Evolutionary conservation across 2,329 filamentous ascomycete genomes (phyloP).

Genomic region (Arthrobotrys conoides): DNA sequence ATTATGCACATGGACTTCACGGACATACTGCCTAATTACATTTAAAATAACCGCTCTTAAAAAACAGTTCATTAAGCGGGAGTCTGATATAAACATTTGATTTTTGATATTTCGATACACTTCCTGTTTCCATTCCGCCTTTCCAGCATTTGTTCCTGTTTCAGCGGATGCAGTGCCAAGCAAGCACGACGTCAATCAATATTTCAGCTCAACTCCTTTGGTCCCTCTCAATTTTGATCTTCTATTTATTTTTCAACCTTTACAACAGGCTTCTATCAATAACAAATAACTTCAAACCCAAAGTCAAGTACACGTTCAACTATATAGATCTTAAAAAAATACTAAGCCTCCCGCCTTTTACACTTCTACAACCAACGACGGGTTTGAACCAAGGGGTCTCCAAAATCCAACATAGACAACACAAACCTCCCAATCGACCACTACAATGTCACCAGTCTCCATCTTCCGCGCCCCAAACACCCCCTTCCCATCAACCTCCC

Average conservation of each 20-base stretch:
- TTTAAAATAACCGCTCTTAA: not conserved
- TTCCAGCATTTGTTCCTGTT: conserved; percentile 16
- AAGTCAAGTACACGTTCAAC: not conserved
- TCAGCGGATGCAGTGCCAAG: conserved; percentile 23
- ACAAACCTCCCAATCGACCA: not conserved
- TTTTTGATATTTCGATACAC: conserved; percentile 20
- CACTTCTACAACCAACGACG: not conserved
- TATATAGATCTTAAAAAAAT: too few relatives aligned
- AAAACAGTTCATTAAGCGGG: not conserved
- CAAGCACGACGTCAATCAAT: conserved; percentile 36
- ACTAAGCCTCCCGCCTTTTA: not conserved
- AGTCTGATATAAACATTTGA: not conserved
- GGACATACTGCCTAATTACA: not conserved
- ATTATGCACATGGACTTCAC: conserved; percentile 26
- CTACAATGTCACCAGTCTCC: conserved; percentile 42
- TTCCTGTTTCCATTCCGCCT: conserved; percentile 15
- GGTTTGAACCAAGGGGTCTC: conserved; percentile 3
- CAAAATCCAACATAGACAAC: conserved; percentile 18
- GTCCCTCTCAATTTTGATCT: not conserved
- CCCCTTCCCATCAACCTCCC: conserved; percentile 64
- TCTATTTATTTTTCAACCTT: not conserved
- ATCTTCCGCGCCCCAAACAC: conserved; percentile 59
- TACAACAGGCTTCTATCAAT: not conserved
- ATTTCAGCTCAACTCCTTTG: conserved; percentile 17
- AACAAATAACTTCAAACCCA: not conserved